Evolutionary conservation across 2,329 filamentous ascomycete genomes (phyloP).

Genomic region (Fusarium chuoi): DNA sequence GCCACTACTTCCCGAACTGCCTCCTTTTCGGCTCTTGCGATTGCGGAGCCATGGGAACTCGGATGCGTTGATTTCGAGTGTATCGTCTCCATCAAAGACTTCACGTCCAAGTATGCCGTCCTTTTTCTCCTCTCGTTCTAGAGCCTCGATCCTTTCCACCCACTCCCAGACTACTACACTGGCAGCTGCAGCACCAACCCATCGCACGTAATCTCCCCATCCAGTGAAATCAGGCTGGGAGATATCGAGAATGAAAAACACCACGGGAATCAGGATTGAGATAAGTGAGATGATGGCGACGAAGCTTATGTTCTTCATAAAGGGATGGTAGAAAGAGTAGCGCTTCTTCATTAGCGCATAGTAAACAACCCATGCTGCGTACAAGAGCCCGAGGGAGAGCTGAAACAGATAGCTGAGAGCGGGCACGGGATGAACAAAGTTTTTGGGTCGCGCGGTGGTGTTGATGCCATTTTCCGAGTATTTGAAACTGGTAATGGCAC

Average conservation of each 20-base stretch:
- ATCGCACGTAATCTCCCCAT: conserved; percentile 95
- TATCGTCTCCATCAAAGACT: conserved; percentile 93
- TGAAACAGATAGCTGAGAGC: conserved; percentile 93
- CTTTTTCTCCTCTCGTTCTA: conserved; percentile 93
- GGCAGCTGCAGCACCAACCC: conserved; percentile 94
- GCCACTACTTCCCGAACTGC: conserved; percentile 14
- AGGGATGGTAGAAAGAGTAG: conserved; percentile 88
- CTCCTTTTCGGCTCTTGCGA: conserved; percentile 50
- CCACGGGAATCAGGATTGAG: conserved; percentile 87
- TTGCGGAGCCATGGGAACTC: conserved; percentile 61
- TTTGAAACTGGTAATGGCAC: conserved; percentile 87
- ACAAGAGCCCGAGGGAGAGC: conserved; percentile 84
- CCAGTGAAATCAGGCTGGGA: conserved; percentile 85
- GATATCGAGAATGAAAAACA: conserved; percentile 94
- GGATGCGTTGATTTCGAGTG: conserved; percentile 73
- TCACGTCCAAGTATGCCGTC: conserved; percentile 91
- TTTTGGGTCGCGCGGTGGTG: conserved; percentile 70
- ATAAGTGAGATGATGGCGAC: conserved; percentile 82
- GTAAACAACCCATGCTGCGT: conserved; percentile 94
- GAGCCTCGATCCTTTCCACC: conserved; percentile 92
- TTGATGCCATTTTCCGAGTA: conserved; percentile 62
- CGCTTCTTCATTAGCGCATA: conserved; percentile 92
- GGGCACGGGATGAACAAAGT: conserved; percentile 89
- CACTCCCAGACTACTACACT: conserved; percentile 99
- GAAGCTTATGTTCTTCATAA: conserved; percentile 89